Percentiles rank a stretch among this genome's conserved stretches.
Evolutionary conservation across 2,329 filamentous ascomycete genomes (phyloP).

Genomic region (Botrytis medusae): DNA sequence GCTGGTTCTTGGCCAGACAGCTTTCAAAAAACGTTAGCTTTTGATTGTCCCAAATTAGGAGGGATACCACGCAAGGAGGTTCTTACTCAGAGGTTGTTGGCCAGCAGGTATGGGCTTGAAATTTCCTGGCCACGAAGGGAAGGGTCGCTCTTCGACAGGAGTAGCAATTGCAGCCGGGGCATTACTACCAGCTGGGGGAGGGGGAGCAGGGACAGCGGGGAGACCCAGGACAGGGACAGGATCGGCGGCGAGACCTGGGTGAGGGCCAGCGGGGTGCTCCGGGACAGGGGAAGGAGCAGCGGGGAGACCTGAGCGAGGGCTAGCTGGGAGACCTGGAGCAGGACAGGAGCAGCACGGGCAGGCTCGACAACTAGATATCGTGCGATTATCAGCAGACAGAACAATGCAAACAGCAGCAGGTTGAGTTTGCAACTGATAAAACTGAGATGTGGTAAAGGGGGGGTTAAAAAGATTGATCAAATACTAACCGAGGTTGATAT

Average conservation of each 20-base stretch:
- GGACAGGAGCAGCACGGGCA: neutral
- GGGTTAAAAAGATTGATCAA: neutral
- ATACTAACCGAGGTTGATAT: neutral
- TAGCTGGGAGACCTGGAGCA: too few relatives aligned
- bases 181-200: neutral
- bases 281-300: neutral
- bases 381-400: neutral
- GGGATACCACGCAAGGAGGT: neutral
- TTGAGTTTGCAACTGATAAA: neutral
- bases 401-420: neutral
- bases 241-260: accelerated
- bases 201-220: neutral
- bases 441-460: too few relatives aligned
- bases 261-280: neutral
- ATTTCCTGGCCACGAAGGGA: neutral
- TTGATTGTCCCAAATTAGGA: neutral
- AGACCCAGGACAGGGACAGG: too few relatives aligned
- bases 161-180: neutral
- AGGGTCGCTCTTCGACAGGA: neutral
- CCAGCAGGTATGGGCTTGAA: neutral
- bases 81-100: neutral
- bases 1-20: neutral
- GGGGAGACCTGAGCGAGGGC: accelerated
- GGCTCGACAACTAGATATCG: neutral
- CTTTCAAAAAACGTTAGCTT: neutral